Base-by-base conservation (phyloP, 805 yeast species). In the Candida tammaniensis region DNA sequence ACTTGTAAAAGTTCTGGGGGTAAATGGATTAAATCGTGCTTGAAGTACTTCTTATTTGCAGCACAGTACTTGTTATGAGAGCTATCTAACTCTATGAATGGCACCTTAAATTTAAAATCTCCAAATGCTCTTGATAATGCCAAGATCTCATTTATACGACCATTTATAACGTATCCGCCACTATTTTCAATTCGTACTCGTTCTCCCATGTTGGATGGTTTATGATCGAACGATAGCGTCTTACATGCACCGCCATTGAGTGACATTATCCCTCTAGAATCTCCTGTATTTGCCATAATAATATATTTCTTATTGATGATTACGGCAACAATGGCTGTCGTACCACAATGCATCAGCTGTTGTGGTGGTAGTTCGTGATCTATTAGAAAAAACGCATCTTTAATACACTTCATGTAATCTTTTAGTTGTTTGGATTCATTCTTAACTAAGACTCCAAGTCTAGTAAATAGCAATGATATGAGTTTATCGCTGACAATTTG, bases 241-340 rank as follows among this genome's bases (percentile, higher is more conserved):
- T 83, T 83, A 7, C 82, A 63, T 5, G 51, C 48, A 1, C 84
- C 84, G 1, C 86, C 87, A 24, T 61, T 50, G 13, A 68, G 55
- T 9, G 80, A 70, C 28, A 80, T 46, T 5, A 83, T 72, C 40
- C 83, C 72, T 39, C 94, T 64, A 5, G 89, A 82, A 55, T 84
- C 94, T 4, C 94, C 94, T 2, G 85, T 70, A 48, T 84, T 84
- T 11, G 85, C 82, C 9, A 78, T 80, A 15, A 72, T 68, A 10
- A 84, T 59, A 38, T 52, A 61, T 20, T 52, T 46, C 22, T 55
- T 47, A n/a, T 52, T 51, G 5, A 66, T 39, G 13, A 67, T 38
- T 3, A 55, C 44, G 7, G 66, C 43, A 3, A 64, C 48, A 2
- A 64, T 59, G 1, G 65, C 72, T 1, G 73, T 68, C n/a, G 68